These are phyloP conservation scores for Pseudogymnoascus sp. DNA, from an alignment of 2,329 filamentous ascomycete genomes.

Conservation along the genomic window DNA sequence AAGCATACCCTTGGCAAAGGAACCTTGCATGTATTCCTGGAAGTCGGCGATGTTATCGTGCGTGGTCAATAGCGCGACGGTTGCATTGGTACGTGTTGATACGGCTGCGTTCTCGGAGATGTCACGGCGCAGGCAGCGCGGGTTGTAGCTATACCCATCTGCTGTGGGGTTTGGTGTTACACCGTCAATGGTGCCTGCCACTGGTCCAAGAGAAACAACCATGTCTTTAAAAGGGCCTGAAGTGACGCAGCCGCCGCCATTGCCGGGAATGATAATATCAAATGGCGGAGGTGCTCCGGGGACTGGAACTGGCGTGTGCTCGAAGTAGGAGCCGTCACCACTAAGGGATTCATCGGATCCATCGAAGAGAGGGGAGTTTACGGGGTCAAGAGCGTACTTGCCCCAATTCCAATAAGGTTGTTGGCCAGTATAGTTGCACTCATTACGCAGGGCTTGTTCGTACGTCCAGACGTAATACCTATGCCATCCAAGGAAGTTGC, in stretches of 20 bases:
- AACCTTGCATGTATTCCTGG: conserved; percentile 38
- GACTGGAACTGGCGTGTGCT: conserved; percentile 23
- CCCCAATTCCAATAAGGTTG: conserved; percentile 40
- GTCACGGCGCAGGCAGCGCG: conserved; percentile 36
- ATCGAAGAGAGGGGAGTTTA: conserved; percentile 45
- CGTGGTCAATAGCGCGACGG: conserved; percentile 31
- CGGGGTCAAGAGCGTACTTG: conserved; percentile 35
- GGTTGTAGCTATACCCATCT: conserved; percentile 31
- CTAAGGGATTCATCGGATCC: conserved; percentile 42
- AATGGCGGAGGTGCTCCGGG: conserved; percentile 13
- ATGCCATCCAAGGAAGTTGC: conserved; percentile 36
- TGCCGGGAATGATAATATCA: conserved; percentile 35
- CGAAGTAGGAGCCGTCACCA: conserved; percentile 35
- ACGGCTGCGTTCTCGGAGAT: conserved; percentile 27
- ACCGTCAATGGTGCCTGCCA: conserved; percentile 28
- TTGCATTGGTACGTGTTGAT: conserved; percentile 30
- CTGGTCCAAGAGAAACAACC: conserved; percentile 39
- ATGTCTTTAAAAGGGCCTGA: conserved; percentile 38
- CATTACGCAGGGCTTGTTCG: conserved; percentile 34
- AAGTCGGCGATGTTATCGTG: conserved; percentile 33
- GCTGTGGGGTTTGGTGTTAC: conserved; percentile 27
- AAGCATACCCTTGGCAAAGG: conserved; percentile 26
- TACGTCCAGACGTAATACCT: conserved; percentile 34
- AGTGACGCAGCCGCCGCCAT: conserved; percentile 46
- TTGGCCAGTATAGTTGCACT: conserved; percentile 36